phyloP scores from a whole-genome alignment of 2,329 filamentous ascomycete species.

The Fusarium heterosporum region DNA sequence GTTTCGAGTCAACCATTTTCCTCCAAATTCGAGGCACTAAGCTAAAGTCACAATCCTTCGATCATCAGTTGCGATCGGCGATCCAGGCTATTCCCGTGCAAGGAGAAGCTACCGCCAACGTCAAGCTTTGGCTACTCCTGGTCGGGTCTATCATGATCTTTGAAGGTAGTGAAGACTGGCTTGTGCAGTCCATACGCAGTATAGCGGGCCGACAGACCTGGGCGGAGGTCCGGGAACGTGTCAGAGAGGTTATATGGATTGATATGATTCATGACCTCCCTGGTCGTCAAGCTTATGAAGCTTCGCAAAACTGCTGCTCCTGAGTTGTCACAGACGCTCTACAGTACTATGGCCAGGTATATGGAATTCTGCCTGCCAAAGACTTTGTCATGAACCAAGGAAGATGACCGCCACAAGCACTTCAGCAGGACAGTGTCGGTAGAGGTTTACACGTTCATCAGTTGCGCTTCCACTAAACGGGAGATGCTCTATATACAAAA shows the following conservation, averaged over 20 bases:
- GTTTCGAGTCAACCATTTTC: slow-evolving; percentile 48
- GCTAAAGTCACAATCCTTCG: slow-evolving; percentile 31
- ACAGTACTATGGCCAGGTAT: not conserved
- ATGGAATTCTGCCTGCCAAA: fast-evolving
- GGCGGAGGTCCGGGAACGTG: slow-evolving; percentile 36
- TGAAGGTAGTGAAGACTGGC: slow-evolving; percentile 38
- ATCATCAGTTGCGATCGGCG: slow-evolving; percentile 15
- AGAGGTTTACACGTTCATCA: not conserved
- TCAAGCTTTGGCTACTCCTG: slow-evolving; percentile 47
- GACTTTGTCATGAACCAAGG: not conserved
- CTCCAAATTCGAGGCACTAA: slow-evolving; percentile 38
- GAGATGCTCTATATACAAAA: no score
- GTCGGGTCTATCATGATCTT: slow-evolving; percentile 44
- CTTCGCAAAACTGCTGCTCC: not conserved
- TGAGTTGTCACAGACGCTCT: not conserved
- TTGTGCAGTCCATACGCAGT: slow-evolving; percentile 32
- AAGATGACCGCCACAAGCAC: not conserved
- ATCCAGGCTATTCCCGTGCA: slow-evolving; percentile 23
- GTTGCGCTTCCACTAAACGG: no score
- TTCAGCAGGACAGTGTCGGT: no score
- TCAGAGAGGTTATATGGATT: slow-evolving; percentile 46
- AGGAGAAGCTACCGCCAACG: slow-evolving; percentile 10
- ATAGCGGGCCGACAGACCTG: slow-evolving; percentile 33
- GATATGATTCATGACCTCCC: slow-evolving; percentile 40
- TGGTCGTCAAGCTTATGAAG: slow-evolving; percentile 25